Evolutionary conservation across 208 protist genomes (phyloP).

Genomic region (Naegleria gruberi): DNA sequence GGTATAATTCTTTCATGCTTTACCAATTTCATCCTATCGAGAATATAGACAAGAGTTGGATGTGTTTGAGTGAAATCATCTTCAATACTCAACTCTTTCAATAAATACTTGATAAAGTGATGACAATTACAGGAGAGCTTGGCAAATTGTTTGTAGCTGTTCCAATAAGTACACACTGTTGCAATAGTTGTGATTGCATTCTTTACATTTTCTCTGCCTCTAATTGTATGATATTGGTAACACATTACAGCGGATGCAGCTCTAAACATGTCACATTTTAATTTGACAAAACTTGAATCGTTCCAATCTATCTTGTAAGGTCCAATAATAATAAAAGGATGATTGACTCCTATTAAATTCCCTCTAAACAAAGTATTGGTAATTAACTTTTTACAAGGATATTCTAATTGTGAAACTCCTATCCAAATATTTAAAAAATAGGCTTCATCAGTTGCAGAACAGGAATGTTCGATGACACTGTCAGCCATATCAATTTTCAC

Average conservation of each 20-base stretch:
- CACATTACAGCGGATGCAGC: not conserved
- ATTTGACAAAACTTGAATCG: not conserved
- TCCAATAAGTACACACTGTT: not conserved
- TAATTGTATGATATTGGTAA: not conserved
- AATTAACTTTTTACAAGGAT: not conserved
- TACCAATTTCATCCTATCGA: too few species aligned
- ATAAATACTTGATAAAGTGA: not conserved
- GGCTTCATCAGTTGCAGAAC: not conserved
- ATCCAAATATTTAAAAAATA: not conserved
- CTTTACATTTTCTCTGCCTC: not conserved
- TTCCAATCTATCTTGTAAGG: not conserved
- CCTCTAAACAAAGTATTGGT: not conserved
- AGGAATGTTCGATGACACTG: not conserved
- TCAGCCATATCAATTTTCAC: not conserved
- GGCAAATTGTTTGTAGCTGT: not conserved
- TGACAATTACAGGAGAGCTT: not conserved
- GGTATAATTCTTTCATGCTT: too few species aligned
- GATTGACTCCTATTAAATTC: not conserved
- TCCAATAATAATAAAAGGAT: not conserved
- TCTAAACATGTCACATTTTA: not conserved
- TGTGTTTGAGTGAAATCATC: too few species aligned
- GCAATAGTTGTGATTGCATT: not conserved
- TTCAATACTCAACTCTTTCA: not conserved
- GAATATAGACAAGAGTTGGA: too few species aligned
- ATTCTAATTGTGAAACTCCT: not conserved